Evolutionary conservation across 2,329 filamentous ascomycete species (phyloP).

Genomic region (Sclerotinia borealis): DNA sequence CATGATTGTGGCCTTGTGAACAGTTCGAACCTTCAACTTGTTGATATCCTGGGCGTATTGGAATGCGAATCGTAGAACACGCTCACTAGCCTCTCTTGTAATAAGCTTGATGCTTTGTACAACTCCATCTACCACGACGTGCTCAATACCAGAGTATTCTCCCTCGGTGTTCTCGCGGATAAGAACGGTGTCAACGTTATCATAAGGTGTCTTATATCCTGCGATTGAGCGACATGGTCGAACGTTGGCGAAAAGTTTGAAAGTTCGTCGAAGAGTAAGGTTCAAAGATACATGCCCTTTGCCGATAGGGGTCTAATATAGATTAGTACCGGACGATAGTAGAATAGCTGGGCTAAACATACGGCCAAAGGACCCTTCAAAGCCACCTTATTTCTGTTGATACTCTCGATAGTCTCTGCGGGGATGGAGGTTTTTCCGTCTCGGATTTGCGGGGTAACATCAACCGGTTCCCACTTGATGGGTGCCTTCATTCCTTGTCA

Average conservation of each 20-base stretch:
- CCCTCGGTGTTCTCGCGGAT: conserved; percentile 99
- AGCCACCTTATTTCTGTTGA: conserved; percentile 92
- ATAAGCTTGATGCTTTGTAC: conserved; percentile 99
- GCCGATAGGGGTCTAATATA: conserved; percentile 75
- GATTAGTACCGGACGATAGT: conserved; percentile 14
- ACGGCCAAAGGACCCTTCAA: conserved; percentile 96
- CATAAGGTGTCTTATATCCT: conserved; percentile 98
- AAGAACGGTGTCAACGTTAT: conserved; percentile 91
- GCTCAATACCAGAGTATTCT: conserved; percentile 99
- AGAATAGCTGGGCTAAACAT: conserved; percentile 35
- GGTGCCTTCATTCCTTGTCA: conserved; percentile 54
- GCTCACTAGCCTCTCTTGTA: conserved; percentile 88
- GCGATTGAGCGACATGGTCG: conserved; percentile 95
- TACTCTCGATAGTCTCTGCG: conserved; percentile 85
- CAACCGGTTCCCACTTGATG: conserved; percentile 94
- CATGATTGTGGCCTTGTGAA: conserved; percentile 99
- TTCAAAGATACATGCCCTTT: conserved; percentile 99
- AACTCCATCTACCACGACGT: conserved; percentile 94
- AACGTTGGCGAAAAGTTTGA: conserved; percentile 99
- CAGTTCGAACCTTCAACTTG: conserved; percentile 92
- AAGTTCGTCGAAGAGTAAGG: conserved; percentile 94
- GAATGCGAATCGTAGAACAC: conserved; percentile 95
- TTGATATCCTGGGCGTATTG: conserved; percentile 92
- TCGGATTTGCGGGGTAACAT: conserved; percentile 89
- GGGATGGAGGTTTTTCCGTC: conserved; percentile 95